Percentiles rank a stretch among this genome's conserved stretches.
phyloP scores from a whole-genome alignment of 176 grass and related monocot species.

The Elymus sibiricus region DNA sequence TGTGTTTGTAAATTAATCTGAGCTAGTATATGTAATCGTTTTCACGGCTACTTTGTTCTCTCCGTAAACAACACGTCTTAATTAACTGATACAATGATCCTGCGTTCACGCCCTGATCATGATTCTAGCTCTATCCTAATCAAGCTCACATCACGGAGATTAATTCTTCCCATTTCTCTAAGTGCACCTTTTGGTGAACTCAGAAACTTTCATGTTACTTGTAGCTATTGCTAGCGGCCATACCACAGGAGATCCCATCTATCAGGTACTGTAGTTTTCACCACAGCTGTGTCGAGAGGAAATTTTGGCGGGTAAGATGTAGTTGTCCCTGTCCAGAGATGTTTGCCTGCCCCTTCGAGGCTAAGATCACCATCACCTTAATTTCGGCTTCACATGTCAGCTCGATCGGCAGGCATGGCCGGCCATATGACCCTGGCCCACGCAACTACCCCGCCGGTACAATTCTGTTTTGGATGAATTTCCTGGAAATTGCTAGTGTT shows the following conservation, averaged over 20 bases:
- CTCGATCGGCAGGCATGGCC: background rate
- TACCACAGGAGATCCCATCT: no score
- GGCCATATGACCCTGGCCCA: background rate
- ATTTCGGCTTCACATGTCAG: constrained; percentile 11
- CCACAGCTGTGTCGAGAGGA: background rate
- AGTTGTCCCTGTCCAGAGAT: background rate
- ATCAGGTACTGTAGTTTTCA: constrained; percentile 11
- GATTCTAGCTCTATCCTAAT: background rate
- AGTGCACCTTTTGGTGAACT: no score
- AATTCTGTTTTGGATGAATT: background rate
- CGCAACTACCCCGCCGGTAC: no score
- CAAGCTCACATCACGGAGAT: no score
- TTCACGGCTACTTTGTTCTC: background rate
- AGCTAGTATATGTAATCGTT: background rate
- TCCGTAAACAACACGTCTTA: no score
- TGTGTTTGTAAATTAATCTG: no score
- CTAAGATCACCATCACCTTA: constrained; percentile 16
- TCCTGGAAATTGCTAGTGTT: background rate
- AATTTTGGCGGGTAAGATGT: constrained; percentile 12
- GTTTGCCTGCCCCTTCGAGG: constrained; percentile 10
- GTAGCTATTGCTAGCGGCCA: no score
- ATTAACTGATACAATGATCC: background rate
- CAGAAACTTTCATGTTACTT: no score
- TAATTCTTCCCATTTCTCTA: no score
- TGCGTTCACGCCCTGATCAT: background rate